phyloP scores from a whole-genome alignment of 2,329 filamentous ascomycete genomes.

The Paracamarosporium sp. region DNA sequence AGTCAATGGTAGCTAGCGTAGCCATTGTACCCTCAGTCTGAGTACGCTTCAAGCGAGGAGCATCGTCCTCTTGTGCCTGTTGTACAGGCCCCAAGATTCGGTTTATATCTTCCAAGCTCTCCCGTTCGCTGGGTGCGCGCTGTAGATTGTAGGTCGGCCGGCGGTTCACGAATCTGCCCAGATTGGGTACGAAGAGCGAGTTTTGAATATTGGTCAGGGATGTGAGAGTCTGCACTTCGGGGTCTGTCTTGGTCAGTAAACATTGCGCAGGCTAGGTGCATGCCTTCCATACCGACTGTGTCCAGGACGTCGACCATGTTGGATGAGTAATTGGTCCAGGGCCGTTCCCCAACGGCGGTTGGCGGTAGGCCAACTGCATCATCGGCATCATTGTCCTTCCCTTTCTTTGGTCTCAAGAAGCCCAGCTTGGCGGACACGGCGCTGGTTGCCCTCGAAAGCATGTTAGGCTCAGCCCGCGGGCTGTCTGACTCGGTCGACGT shows the following conservation, averaged over 20 bases:
- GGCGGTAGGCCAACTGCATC: neutral
- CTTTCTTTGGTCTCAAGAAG: slow-evolving; percentile 30
- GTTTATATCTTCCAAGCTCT: slow-evolving; percentile 40
- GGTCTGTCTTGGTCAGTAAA: slow-evolving; percentile 62
- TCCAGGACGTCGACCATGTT: slow-evolving; percentile 72
- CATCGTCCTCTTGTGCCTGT: slow-evolving; percentile 25
- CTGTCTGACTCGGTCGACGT: slow-evolving; percentile 21
- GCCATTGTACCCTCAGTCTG: slow-evolving; percentile 34
- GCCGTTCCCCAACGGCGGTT: neutral
- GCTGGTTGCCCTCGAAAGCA: slow-evolving; percentile 35
- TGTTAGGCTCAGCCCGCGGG: slow-evolving; percentile 19
- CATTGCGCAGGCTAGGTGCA: neutral
- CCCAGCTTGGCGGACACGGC: slow-evolving; percentile 36
- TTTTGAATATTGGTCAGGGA: slow-evolving; percentile 91
- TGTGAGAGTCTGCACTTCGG: slow-evolving; percentile 81
- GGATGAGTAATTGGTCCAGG: slow-evolving; percentile 60
- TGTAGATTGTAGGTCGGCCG: slow-evolving; percentile 79
- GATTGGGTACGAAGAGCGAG: slow-evolving; percentile 82
- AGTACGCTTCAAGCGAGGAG: slow-evolving; percentile 31
- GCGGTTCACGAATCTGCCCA: slow-evolving; percentile 78
- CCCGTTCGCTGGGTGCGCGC: slow-evolving; percentile 50
- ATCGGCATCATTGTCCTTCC: slow-evolving; percentile 1
- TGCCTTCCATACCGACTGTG: slow-evolving; percentile 68
- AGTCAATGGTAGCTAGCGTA: slow-evolving; percentile 67
- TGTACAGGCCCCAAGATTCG: slow-evolving; percentile 29